phyloP scores from a whole-genome alignment of 305 asterid genomes.

The Andrographis paniculata region DNA sequence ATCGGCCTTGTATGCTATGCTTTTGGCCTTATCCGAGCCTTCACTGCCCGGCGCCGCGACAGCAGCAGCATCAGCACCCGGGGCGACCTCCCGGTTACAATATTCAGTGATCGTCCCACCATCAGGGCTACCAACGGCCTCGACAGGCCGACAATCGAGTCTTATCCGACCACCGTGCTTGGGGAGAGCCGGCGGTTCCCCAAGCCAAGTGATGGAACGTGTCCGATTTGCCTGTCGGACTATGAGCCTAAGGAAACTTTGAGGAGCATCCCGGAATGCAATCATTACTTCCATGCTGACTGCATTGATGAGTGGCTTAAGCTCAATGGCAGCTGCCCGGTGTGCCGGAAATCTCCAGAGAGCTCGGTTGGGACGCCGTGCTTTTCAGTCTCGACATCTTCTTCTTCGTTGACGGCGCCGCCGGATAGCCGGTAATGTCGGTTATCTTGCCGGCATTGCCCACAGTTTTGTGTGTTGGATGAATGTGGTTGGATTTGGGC shows the following conservation, averaged over 20 bases:
- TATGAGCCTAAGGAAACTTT: constrained; percentile 46
- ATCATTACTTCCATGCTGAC: constrained; percentile 48
- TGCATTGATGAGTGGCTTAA: constrained; percentile 77
- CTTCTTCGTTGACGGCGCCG: not conserved
- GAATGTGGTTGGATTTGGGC: too few species aligned
- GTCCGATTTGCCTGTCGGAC: constrained; percentile 57
- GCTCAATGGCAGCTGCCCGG: constrained; percentile 59
- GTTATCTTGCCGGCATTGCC: not conserved
- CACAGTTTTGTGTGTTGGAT: too few species aligned
- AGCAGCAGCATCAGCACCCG: constrained; percentile 5
- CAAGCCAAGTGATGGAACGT: constrained; percentile 31
- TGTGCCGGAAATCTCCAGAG: constrained; percentile 58
- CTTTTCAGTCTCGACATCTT: constrained; percentile 16
- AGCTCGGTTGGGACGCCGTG: constrained; percentile 27
- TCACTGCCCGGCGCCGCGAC: constrained; percentile 8
- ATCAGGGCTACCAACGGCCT: constrained; percentile 24
- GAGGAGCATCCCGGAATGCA: constrained; percentile 58
- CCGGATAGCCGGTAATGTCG: constrained; percentile 5
- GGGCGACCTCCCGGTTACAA: constrained; percentile 13
- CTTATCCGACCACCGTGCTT: constrained; percentile 51
- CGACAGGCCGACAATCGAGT: constrained; percentile 29
- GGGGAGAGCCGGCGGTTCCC: constrained; percentile 75
- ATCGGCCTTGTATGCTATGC: constrained; percentile 26
- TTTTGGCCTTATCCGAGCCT: constrained; percentile 18
- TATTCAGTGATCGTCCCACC: constrained; percentile 20